Percentiles rank a stretch among this genome's conserved stretches.
Evolutionary conservation across 139 green algal genomes (phyloP).

Genomic region (Monoraphidium neglectum): DNA sequence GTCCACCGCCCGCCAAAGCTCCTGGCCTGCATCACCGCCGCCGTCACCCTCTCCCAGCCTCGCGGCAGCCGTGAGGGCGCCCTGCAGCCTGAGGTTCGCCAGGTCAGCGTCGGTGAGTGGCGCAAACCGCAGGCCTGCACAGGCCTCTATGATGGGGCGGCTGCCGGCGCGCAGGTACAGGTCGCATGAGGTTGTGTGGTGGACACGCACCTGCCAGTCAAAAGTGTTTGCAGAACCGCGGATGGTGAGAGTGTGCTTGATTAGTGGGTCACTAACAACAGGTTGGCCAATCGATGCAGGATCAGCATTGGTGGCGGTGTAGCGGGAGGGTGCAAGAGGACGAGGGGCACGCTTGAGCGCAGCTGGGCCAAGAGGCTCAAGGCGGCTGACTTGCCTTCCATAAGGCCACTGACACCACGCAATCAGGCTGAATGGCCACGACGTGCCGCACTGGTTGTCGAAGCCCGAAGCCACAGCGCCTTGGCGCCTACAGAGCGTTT

Average conservation of each 20-base stretch:
- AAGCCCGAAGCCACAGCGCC: not conserved
- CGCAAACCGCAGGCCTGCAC: slow-evolving; percentile 60
- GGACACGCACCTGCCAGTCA: slow-evolving; percentile 74
- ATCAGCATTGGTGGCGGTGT: not conserved
- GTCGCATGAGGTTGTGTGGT: slow-evolving; percentile 48
- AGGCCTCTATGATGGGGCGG: slow-evolving; percentile 84
- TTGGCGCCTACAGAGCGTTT: not conserved
- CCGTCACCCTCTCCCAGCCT: not conserved
- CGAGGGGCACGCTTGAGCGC: too few relatives aligned
- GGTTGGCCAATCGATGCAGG: not conserved
- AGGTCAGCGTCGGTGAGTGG: slow-evolving; percentile 21
- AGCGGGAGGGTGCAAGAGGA: not conserved
- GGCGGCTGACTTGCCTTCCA: too few relatives aligned
- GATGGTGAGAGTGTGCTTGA: not conserved
- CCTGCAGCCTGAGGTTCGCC: not conserved
- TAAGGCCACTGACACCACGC: too few relatives aligned
- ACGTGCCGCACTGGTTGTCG: too few relatives aligned
- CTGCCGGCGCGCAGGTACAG: slow-evolving; percentile 69
- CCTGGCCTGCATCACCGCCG: not conserved
- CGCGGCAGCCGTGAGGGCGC: not conserved
- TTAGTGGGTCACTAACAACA: not conserved
- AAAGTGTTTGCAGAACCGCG: too few relatives aligned
- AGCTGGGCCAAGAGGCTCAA: too few relatives aligned
- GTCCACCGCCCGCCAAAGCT: slow-evolving; percentile 65
- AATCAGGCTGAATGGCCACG: too few relatives aligned